Evolutionary conservation across 2,329 filamentous ascomycete species (phyloP).

Genomic region (Coniochaeta ligniaria): DNA sequence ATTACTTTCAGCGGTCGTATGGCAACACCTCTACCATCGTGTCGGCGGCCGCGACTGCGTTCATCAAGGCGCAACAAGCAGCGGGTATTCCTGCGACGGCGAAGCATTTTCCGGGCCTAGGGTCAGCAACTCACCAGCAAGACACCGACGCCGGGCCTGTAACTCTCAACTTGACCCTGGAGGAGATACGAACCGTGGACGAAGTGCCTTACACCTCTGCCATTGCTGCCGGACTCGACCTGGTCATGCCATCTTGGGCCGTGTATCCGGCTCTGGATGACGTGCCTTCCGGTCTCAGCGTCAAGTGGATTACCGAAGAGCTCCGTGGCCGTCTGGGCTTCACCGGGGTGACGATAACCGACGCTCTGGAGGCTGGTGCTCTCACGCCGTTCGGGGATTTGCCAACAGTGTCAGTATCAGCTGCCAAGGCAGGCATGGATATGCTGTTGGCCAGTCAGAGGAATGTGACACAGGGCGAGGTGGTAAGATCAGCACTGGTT

Average conservation of each 20-base stretch:
- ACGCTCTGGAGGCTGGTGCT: neutral
- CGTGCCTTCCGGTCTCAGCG: neutral
- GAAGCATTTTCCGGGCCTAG: constrained; percentile 1
- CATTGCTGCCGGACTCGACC: constrained; percentile 1
- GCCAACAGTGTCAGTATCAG: neutral
- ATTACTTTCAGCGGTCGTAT: constrained; percentile 1
- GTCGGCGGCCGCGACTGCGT: neutral
- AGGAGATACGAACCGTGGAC: neutral
- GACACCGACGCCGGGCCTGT: neutral
- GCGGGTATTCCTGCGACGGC: neutral
- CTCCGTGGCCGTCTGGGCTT: neutral
- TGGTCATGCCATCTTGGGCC: neutral
- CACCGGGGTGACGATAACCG: neutral
- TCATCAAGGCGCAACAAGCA: neutral
- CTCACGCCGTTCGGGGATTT: neutral
- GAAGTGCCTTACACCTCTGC: neutral
- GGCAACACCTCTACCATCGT: neutral
- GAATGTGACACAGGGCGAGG: neutral
- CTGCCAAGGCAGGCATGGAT: neutral
- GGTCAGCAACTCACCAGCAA: neutral
- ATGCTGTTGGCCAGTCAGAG: constrained; percentile 1
- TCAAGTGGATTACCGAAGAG: neutral
- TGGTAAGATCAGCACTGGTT: neutral
- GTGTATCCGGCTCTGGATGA: neutral
- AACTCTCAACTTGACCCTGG: neutral